These are phyloP conservation scores for Ostreobium quekettii DNA, from an alignment of 139 green algal genomes.

Conservation along the genomic window DNA sequence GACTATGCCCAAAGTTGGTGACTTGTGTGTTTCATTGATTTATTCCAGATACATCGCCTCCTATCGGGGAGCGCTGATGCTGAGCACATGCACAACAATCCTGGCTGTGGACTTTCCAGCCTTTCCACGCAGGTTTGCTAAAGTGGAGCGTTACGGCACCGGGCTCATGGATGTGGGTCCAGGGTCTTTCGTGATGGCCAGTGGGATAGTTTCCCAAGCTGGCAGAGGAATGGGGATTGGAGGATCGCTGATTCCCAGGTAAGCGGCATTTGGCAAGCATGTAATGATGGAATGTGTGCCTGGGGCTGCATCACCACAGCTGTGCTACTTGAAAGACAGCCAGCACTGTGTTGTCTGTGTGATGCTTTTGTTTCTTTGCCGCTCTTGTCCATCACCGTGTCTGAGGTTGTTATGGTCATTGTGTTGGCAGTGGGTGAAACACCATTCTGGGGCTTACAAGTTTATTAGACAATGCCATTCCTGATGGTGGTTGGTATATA, in stretches of 20 bases:
- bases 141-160: slow-evolving; percentile 65
- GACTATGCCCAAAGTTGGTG: too few species aligned
- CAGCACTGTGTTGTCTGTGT: neutral
- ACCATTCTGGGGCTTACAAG: too few species aligned
- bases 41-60: slow-evolving; percentile 36
- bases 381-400: neutral
- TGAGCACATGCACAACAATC: slow-evolving; percentile 70
- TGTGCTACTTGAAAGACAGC: neutral
- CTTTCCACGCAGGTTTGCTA: slow-evolving; percentile 69
- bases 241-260: neutral
- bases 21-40: too few species aligned
- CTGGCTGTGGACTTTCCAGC: slow-evolving; percentile 84
- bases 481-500: too few species aligned
- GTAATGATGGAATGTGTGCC: neutral
- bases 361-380: neutral
- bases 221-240: neutral
- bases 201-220: slow-evolving; percentile 39
- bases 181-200: slow-evolving; percentile 65
- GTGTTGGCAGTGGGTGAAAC: too few species aligned
- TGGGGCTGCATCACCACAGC: neutral
- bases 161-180: slow-evolving; percentile 85
- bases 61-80: slow-evolving; percentile 63
- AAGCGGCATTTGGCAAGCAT: too few species aligned
- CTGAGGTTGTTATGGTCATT: too few species aligned
- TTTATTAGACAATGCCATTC: too few species aligned